Evolutionary conservation across 345 rosid species (phyloP).

Genomic region (Euphorbia lathyris): DNA sequence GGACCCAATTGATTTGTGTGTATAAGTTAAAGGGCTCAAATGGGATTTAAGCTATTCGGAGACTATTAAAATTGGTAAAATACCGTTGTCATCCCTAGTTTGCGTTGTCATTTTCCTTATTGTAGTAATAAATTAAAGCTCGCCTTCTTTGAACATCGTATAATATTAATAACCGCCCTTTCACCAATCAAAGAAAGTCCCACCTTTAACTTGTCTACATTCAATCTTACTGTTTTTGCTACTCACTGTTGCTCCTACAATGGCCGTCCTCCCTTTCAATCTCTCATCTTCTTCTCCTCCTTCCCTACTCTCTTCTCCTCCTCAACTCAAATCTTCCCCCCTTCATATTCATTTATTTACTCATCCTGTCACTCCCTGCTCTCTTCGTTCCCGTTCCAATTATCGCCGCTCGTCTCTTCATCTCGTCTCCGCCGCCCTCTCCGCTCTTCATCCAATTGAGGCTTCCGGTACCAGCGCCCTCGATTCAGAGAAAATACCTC

Average conservation of each 20-base stretch:
- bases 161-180: too few relatives aligned
- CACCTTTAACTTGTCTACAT: too few relatives aligned
- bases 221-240: too few relatives aligned
- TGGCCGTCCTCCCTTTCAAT: background rate
- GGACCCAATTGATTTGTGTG: too few relatives aligned
- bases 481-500: conserved; percentile 38
- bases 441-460: background rate
- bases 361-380: background rate
- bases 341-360: background rate
- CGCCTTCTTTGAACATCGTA: too few relatives aligned
- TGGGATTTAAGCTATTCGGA: too few relatives aligned
- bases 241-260: background rate
- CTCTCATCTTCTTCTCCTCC: conserved; percentile 1
- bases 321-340: background rate
- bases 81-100: too few relatives aligned
- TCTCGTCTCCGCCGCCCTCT: conserved; percentile 2
- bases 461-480: background rate
- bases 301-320: background rate
- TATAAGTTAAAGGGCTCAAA: too few relatives aligned
- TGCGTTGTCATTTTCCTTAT: too few relatives aligned
- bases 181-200: too few relatives aligned
- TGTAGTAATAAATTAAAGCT: too few relatives aligned
- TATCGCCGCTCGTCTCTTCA: conserved; percentile 5
- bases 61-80: too few relatives aligned
- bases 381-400: conserved; percentile 2